Base-by-base conservation (phyloP, 1,284 basidiomycete species). In the Vanrija sp. region DNA sequence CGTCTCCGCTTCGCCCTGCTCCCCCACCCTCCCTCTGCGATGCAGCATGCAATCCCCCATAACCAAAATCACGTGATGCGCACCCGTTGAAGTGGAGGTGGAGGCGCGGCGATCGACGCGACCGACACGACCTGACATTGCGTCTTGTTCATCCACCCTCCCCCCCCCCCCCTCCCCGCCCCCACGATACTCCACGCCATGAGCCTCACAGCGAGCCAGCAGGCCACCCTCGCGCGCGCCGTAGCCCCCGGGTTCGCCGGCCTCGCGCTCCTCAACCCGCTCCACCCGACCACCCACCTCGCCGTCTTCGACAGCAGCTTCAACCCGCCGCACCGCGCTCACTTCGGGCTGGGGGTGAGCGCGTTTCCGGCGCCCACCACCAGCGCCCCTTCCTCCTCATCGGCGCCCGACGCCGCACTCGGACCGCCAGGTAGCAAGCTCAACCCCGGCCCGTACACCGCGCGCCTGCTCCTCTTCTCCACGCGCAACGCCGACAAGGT, bases 321-420 rank as follows among this genome's bases (percentile, higher is more conserved):
- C 78, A 97, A 98, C 66, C 94, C 95, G 2, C 95, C 95, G 0
- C 92, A 89, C 0, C 73, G 81, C 12, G 92, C 95, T 0, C 94
- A 98, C 69, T 80, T 87, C 51, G 85, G 88, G 0, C 83, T 97
- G 43, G 84, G 84, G 18, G 81, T 62, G 6, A 64, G 66, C 9
- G 22, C 53, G 18, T 64, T 65, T 48, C 64, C 72, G 8, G 41
- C 57, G 24, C 31, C 55, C 6, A 19, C n/a, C 4, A 9, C 44
- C 6, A 24, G 45, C 39, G 45, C 80, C 52, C 77, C 79, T 74
- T 76, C 25, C 14, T n/a, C 25, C 50, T 41, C 24, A 14, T 43
- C 18, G 19, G 37, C 15, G 10, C 10, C 15, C 38, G 41, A 18
- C 27, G 25, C 47, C 59, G 4, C 25, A 42, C 16, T 24, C 36